These are phyloP conservation scores for Oligophagozyma castellii DNA, from an alignment of 1,139 yeast genomes.

Conservation along the genomic window DNA sequence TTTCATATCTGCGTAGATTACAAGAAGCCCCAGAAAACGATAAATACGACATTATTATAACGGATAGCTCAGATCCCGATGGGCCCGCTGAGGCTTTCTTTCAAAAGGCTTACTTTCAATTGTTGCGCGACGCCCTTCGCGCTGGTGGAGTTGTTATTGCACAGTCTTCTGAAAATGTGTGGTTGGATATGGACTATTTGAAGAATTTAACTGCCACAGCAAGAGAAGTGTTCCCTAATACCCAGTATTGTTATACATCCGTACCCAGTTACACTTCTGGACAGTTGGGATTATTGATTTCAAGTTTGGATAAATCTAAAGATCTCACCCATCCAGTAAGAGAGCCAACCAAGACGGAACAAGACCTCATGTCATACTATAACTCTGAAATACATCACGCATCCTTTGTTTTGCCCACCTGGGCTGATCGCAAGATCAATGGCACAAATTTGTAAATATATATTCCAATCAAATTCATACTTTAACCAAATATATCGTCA, in stretches of 20 bases:
- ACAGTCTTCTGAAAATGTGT: slow-evolving; percentile 84
- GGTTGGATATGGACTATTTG: slow-evolving; percentile 70
- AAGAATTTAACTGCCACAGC: slow-evolving; percentile 48
- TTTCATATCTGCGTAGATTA: slow-evolving; percentile 48
- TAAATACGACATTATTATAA: slow-evolving; percentile 75
- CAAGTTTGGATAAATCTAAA: slow-evolving; percentile 45
- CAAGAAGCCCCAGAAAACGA: slow-evolving; percentile 26
- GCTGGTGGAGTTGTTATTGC: slow-evolving; percentile 73
- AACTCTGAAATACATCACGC: slow-evolving; percentile 59
- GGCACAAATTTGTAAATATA: slow-evolving; percentile 1
- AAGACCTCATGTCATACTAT: slow-evolving; percentile 53
- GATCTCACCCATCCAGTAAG: slow-evolving; percentile 47
- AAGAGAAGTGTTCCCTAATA: slow-evolving; percentile 58
- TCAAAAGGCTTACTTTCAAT: slow-evolving; percentile 66
- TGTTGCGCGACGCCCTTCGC: slow-evolving; percentile 54
- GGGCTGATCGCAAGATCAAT: slow-evolving; percentile 39
- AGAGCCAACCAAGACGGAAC: slow-evolving; percentile 35
- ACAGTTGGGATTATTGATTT: slow-evolving; percentile 77
- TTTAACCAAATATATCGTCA: slow-evolving; percentile 43
- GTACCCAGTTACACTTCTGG: slow-evolving; percentile 97
- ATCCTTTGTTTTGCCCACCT: slow-evolving; percentile 74
- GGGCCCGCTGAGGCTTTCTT: slow-evolving; percentile 96
- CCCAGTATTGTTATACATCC: slow-evolving; percentile 71
- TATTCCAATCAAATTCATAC: neutral
- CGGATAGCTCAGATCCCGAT: slow-evolving; percentile 95